Evolutionary conservation across 352 stramenopile species (phyloP).

Genomic region (Phytophthora ohioensis): DNA sequence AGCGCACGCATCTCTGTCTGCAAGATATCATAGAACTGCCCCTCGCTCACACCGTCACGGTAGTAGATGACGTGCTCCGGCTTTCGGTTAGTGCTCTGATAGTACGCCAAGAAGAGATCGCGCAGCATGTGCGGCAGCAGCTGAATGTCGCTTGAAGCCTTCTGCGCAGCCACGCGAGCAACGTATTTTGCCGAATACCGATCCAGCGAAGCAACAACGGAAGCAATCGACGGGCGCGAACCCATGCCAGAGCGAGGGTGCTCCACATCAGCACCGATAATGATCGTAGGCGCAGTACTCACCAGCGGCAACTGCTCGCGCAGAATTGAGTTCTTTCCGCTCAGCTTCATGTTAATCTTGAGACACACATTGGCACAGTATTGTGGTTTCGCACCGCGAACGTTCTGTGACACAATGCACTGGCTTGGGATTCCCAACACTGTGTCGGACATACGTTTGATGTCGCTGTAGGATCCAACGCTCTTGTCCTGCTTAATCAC

Average conservation of each 20-base stretch:
- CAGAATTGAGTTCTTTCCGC: conserved; percentile 70
- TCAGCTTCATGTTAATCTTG: conserved; percentile 86
- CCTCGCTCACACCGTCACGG: conserved; percentile 87
- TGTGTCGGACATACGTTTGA: conserved; percentile 80
- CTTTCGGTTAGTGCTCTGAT: conserved; percentile 72
- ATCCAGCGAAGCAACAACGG: conserved; percentile 84
- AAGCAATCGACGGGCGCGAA: conserved; percentile 76
- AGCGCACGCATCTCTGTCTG: conserved; percentile 84
- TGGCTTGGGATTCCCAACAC: conserved; percentile 75
- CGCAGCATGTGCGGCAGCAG: conserved; percentile 68
- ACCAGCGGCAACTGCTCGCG: conserved; percentile 56
- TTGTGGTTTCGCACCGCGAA: conserved; percentile 51
- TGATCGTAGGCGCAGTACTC: conserved; percentile 64
- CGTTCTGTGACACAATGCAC: conserved; percentile 66
- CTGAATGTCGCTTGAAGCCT: conserved; percentile 59
- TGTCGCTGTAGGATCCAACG: conserved; percentile 61
- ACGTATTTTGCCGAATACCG: conserved; percentile 66
- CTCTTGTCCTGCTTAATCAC: conserved; percentile 63
- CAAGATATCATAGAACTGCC: conserved; percentile 82
- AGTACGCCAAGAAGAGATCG: conserved; percentile 84
- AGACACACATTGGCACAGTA: conserved; percentile 77
- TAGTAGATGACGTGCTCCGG: conserved; percentile 88
- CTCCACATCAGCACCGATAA: conserved; percentile 83
- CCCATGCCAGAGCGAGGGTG: conserved; percentile 67
- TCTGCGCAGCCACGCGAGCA: conserved; percentile 65